These are phyloP conservation scores for Globisporangium barbulae DNA, from an alignment of 352 stramenopile species.

Conservation along the genomic window DNA sequence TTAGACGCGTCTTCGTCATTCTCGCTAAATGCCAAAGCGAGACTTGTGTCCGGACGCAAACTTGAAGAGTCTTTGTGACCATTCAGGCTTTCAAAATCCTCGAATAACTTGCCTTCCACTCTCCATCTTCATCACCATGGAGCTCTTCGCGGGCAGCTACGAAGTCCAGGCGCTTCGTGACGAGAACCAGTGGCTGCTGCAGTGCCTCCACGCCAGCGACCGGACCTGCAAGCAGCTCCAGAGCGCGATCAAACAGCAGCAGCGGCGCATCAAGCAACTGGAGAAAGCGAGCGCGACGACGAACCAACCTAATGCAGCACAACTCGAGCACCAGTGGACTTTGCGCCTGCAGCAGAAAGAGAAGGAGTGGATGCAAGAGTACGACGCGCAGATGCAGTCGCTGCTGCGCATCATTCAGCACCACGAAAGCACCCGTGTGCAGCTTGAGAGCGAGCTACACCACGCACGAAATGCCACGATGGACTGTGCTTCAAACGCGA, in stretches of 20 bases:
- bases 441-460: slow-evolving; percentile 21
- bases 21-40: too few species aligned
- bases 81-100: not conserved
- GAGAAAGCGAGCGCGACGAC: slow-evolving; percentile 15
- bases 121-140: slow-evolving; percentile 1
- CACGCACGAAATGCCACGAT: not conserved
- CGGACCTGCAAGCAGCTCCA: slow-evolving; percentile 16
- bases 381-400: slow-evolving; percentile 38
- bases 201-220: slow-evolving; percentile 30
- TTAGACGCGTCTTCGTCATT: too few species aligned
- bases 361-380: slow-evolving; percentile 37
- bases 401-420: slow-evolving; percentile 46
- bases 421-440: slow-evolving; percentile 27
- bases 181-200: slow-evolving; percentile 37
- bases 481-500: slow-evolving; percentile 21
- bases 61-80: not conserved
- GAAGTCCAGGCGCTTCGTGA: slow-evolving; percentile 22
- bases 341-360: slow-evolving; percentile 19
- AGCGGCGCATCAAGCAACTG: slow-evolving; percentile 16
- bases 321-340: slow-evolving; percentile 10
- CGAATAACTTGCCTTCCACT: not conserved
- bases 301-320: not conserved
- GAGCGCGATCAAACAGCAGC: slow-evolving; percentile 12
- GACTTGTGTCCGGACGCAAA: not conserved
- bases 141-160: slow-evolving; percentile 11